Evolutionary conservation across 805 yeast genomes (phyloP).

Genomic region (Saccharomycopsis javanensis): DNA sequence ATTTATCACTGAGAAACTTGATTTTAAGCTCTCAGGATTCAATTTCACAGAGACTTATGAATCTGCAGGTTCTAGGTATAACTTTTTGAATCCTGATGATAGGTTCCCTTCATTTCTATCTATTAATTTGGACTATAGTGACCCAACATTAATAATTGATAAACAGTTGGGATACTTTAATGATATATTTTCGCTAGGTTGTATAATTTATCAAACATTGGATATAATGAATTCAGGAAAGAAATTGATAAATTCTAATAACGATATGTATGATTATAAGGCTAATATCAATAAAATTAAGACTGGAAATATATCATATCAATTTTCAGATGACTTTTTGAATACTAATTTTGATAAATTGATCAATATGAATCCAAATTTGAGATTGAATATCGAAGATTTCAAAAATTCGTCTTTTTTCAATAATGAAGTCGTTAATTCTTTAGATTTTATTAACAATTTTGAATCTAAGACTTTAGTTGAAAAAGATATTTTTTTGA

Average conservation of each 20-base stretch:
- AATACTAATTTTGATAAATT: slow-evolving; percentile 40
- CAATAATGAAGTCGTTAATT: slow-evolving; percentile 72
- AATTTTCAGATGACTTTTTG: slow-evolving; percentile 45
- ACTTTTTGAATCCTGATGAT: slow-evolving; percentile 59
- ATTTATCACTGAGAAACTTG: slow-evolving; percentile 72
- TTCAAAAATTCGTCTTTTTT: slow-evolving; percentile 67
- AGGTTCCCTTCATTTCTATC: slow-evolving; percentile 66
- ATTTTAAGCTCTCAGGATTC: slow-evolving; percentile 88
- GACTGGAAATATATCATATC: slow-evolving; percentile 32
- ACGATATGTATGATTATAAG: slow-evolving; percentile 52
- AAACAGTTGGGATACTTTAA: slow-evolving; percentile 52
- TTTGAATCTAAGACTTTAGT: slow-evolving; percentile 60
- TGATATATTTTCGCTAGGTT: slow-evolving; percentile 81
- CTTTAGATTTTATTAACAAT: slow-evolving; percentile 74
- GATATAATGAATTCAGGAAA: slow-evolving; percentile 25
- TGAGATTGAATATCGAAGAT: slow-evolving; percentile 51
- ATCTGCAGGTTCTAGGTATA: slow-evolving; percentile 46
- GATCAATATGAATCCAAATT: slow-evolving; percentile 46
- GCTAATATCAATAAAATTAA: slow-evolving; percentile 43
- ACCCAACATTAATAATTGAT: slow-evolving; percentile 76
- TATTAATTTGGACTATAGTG: slow-evolving; percentile 61
- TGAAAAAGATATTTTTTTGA: slow-evolving; percentile 62
- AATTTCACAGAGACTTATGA: slow-evolving; percentile 37
- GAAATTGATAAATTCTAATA: slow-evolving; percentile 38
- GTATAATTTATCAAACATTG: slow-evolving; percentile 63